Evolutionary conservation across 2,329 filamentous ascomycete species (phyloP), one percentile per base, ranked within the genome.

Genomic region (Talaromyces albobiverticillius): DNA sequence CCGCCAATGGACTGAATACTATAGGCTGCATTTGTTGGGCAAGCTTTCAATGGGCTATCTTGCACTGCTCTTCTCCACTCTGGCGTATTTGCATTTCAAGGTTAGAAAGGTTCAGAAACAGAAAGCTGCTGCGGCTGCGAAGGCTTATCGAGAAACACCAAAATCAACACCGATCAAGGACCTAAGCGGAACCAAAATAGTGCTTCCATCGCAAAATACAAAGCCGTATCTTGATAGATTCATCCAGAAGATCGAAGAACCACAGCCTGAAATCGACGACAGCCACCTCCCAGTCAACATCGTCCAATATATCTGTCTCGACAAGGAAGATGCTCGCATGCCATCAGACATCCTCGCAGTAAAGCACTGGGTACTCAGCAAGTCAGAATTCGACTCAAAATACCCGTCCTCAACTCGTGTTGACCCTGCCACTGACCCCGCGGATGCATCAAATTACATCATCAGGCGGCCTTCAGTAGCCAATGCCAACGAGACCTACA

Each of bases 351-450:
- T 43, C 13, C 13, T 43, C 26, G 34, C 48, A 13, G 5, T 13
- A 4, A 51, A 34, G 8, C 26, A 25, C 18, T 25, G 38, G 48
- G 31, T 25, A 11, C 18, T 34, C 36, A n/a, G 26, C 26, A 51
- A 34, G 26, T 43, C 48, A 20, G 48, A 51, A 34, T 43, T 34
- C 26, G 48, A 51, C n/a, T 23, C 38, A 13, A 43, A 4, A 13
- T 51, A 25, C 26, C 26, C 32, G 10, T 43, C 18, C 20, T 14
- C 4, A n/a, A n/a, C n/a, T n/a, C n/a, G n/a, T n/a, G n/a, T n/a
- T n/a, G n/a, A n/a, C n/a, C n/a, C n/a, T n/a, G n/a, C n/a, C n/a
- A n/a, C n/a, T n/a, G n/a, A n/a, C n/a, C n/a, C n/a, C n/a, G n/a
- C 23, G n/a, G 47, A 4, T 34, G 36, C 29, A 14, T 18, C 25